These are phyloP conservation scores for Kwoniella mangroviensis DNA, from an alignment of 768 basidiomycete genomes.

Conservation along the genomic window DNA sequence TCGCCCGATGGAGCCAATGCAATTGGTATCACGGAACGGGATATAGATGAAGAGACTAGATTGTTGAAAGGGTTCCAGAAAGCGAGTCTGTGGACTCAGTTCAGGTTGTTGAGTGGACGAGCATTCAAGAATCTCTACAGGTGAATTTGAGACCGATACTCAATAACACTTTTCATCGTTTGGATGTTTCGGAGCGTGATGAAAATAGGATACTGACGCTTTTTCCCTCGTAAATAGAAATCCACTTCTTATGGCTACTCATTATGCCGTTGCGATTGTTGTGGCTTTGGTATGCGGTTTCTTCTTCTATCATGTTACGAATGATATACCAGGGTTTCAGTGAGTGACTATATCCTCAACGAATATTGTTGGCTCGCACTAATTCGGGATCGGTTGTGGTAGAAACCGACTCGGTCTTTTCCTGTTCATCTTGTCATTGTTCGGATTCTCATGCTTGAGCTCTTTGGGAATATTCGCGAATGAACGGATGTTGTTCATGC, in stretches of 20 bases:
- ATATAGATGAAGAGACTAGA: conserved; percentile 71
- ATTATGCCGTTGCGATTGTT: conserved; percentile 81
- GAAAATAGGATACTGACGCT: not conserved
- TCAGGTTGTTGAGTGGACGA: conserved; percentile 88
- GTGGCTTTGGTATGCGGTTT: conserved; percentile 92
- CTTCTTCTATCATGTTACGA: conserved; percentile 85
- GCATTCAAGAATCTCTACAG: conserved; percentile 98
- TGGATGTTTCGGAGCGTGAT: not conserved
- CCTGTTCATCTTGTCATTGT: conserved; percentile 95
- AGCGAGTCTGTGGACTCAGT: conserved; percentile 87
- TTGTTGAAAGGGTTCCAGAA: conserved; percentile 62
- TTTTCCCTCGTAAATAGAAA: conserved; percentile 60
- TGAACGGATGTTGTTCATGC: conserved; percentile 94
- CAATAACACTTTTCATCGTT: not conserved
- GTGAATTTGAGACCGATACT: conserved; percentile 27
- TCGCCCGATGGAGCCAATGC: conserved; percentile 50
- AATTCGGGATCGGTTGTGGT: not conserved
- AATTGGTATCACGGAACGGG: conserved; percentile 60
- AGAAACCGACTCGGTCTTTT: conserved; percentile 72
- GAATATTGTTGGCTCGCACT: not conserved
- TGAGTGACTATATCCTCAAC: conserved; percentile 63
- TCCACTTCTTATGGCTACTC: conserved; percentile 85
- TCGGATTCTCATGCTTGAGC: conserved; percentile 94
- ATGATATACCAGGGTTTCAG: conserved; percentile 97
- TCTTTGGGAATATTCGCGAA: conserved; percentile 92